These are phyloP conservation scores for Mycena crocata DNA, from an alignment of 768 basidiomycete genomes.

Conservation along the genomic window DNA sequence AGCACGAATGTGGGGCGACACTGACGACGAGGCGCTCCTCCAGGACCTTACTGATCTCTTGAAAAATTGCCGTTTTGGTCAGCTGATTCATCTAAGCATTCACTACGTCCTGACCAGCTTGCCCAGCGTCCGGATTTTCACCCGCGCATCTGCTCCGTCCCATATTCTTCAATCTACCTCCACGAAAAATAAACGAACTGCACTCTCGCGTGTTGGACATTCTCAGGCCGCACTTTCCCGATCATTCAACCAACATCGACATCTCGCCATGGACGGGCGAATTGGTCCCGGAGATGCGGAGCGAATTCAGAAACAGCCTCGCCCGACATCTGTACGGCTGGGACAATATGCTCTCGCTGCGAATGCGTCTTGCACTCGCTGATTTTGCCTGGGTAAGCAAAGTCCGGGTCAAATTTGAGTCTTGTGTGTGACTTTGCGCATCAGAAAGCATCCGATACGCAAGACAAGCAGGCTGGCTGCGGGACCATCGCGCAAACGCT, in stretches of 20 bases:
- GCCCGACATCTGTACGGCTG: conserved; percentile 72
- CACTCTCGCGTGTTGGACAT: conserved; percentile 59
- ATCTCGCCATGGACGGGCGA: conserved; percentile 45
- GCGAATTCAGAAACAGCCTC: conserved; percentile 63
- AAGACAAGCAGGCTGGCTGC: conserved; percentile 56
- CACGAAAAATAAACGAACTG: conserved; percentile 48
- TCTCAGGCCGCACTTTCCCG: conserved; percentile 45
- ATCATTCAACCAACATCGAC: conserved; percentile 47
- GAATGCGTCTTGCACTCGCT: conserved; percentile 66
- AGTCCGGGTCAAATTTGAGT: neutral
- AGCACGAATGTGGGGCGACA: conserved; percentile 65
- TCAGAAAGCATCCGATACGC: conserved; percentile 63
- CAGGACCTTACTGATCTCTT: conserved; percentile 47
- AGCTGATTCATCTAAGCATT: conserved; percentile 11
- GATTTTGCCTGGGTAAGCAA: conserved; percentile 61
- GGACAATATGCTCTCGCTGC: conserved; percentile 61
- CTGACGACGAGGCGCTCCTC: conserved; percentile 48
- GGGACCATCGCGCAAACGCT: conserved; percentile 64
- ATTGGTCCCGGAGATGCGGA: conserved; percentile 51
- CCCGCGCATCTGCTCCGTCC: conserved; percentile 66
- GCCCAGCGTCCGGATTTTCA: conserved; percentile 53
- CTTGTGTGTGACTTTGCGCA: neutral
- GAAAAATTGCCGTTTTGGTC: conserved; percentile 46
- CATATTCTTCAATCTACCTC: conserved; percentile 58
- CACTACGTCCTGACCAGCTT: neutral